A percentile compares a stretch with the other conserved stretches of the same genome.
phyloP scores from a whole-genome alignment of 208 protist species.

The Crithidia bombi region DNA sequence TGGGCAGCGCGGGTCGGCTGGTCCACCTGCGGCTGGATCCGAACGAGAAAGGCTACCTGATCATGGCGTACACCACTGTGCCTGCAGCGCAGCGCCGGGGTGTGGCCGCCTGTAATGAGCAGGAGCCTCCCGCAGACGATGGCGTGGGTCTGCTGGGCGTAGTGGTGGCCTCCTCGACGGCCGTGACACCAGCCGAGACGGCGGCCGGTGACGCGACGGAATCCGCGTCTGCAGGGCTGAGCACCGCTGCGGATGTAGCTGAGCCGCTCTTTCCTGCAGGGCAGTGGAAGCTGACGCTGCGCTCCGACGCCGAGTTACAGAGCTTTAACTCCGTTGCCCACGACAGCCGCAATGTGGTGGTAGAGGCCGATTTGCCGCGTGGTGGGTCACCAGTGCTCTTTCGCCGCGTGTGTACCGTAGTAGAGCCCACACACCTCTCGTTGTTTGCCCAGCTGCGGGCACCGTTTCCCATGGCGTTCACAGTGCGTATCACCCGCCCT shows the following conservation, averaged over 20 bases:
- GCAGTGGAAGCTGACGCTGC: slow-evolving; percentile 69
- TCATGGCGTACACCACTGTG: slow-evolving; percentile 72
- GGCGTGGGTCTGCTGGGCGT: neutral
- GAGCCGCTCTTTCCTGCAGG: slow-evolving; percentile 37
- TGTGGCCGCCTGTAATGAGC: neutral
- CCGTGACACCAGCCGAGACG: neutral
- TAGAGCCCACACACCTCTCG: slow-evolving; percentile 64
- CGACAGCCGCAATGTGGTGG: slow-evolving; percentile 39
- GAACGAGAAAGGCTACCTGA: slow-evolving; percentile 79
- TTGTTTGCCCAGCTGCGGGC: slow-evolving; percentile 47
- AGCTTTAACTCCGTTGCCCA: slow-evolving; percentile 56
- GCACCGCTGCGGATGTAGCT: neutral
- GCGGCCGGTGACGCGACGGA: neutral
- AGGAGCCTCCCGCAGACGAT: neutral
- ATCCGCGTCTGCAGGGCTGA: neutral
- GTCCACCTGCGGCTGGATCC: slow-evolving; percentile 55
- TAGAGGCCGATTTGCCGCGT: slow-evolving; percentile 51
- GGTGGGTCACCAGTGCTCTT: slow-evolving; percentile 66
- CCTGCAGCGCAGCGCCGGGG: slow-evolving; percentile 4
- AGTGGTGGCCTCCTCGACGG: neutral
- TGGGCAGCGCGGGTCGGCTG: slow-evolving; percentile 58
- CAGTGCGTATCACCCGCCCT: slow-evolving; percentile 40
- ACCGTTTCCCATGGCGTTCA: slow-evolving; percentile 54
- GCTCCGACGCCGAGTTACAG: slow-evolving; percentile 56
- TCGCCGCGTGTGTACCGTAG: slow-evolving; percentile 55